Base-by-base conservation (phyloP, 2,329 filamentous ascomycete species). In the Colletotrichum brevisporum region DNA sequence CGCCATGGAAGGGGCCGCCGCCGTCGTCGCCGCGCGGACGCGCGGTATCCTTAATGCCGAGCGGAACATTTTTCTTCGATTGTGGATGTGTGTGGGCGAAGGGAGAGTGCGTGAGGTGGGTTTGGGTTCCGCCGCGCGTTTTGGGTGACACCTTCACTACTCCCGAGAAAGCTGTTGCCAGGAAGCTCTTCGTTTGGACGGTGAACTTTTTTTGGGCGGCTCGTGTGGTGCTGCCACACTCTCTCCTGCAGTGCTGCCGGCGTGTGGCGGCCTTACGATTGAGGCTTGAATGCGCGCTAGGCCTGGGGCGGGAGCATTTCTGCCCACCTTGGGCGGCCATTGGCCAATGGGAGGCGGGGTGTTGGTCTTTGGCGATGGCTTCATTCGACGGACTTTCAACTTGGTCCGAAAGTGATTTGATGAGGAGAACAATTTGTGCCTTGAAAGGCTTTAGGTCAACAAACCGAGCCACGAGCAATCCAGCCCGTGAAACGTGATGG, bases 31-130 rank as follows among this genome's bases (percentile, higher is more conserved):
- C 67, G 78, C 80, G 75, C 77, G 77, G 69, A 78, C 77, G 73
- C 82, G 81, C 70, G 85, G 84, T 82, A 84, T 82, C 75, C 86
- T 83, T 84, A 88, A 81, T 81, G 84, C 81, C 63, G 86, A 81
- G 74, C 85, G 84, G 74, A 89, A 78, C 87, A 89, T 86, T 36
- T 36, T 31, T 36, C 21, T 36, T 36, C 31, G 70, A 9, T n/a
- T 36, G 55, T 48, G 68, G 72, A 72, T 65, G 74, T 83, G 76
- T 62, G 68, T 72, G 43, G 57, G 24, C 21, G 61, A 31, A 18
- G 41, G 31, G 31, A 36, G 31, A 36, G 31, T 31, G 31, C n/a
- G 21, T 18, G 21, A 24, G 21, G 21, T 24, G 21, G 21, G 36
- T 48, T 48, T 60, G 41, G 53, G 43, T 59, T 66, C 48, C 61